Conservation (phyloP, 331 rosid species). For the Acacia pycnantha region DNA sequence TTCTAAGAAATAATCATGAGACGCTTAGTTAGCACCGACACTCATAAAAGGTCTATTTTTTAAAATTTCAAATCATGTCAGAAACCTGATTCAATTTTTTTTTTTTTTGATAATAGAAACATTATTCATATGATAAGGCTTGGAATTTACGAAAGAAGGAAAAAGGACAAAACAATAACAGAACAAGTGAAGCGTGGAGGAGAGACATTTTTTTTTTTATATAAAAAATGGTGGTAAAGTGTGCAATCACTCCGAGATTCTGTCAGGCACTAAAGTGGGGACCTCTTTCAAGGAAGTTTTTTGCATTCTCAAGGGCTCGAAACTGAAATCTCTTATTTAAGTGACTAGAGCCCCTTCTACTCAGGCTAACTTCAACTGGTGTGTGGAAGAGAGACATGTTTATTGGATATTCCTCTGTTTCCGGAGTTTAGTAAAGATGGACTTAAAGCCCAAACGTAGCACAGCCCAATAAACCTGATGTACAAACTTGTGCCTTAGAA, state of each 20-base stretch:
- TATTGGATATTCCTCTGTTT: neutral
- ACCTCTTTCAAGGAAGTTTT: no score
- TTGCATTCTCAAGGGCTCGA: no score
- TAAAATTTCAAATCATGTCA: no score
- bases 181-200: neutral
- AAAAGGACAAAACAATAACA: neutral
- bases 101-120: no score
- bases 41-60: neutral
- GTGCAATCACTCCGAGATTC: no score
- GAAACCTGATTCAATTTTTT: no score
- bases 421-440: neutral
- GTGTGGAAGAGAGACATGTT: neutral
- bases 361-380: no score
- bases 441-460: neutral
- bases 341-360: no score
- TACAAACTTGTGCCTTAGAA: neutral
- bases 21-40: constrained; percentile 22
- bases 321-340: no score
- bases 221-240: no score
- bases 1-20: constrained; percentile 1
- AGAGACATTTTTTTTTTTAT: no score
- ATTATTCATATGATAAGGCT: neutral
- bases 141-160: neutral
- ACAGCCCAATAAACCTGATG: neutral
- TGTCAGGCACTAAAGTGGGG: no score